These are phyloP conservation scores for Eragrostis nindensis DNA, from an alignment of 176 grass and related monocot genomes.

Conservation along the genomic window DNA sequence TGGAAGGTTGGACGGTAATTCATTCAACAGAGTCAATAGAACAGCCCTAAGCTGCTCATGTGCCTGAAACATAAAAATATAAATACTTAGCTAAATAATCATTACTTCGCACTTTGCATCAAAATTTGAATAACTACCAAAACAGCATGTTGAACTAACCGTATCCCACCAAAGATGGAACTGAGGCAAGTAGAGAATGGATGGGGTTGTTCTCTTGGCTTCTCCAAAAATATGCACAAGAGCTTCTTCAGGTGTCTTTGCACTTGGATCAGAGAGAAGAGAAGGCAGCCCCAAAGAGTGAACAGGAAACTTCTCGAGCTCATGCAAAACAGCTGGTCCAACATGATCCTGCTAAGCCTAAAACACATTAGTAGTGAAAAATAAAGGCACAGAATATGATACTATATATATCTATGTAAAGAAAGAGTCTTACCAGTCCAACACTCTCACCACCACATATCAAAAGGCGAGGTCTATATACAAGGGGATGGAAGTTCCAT, in stretches of 20 bases:
- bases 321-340: constrained; percentile 96
- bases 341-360: constrained; percentile 88
- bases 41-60: constrained; percentile 94
- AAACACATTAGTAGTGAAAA: constrained; percentile 45
- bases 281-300: constrained; percentile 92
- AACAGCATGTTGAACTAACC: constrained; percentile 61
- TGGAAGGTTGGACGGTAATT: constrained; percentile 90
- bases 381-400: constrained; percentile 17
- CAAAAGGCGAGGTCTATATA: constrained; percentile 94
- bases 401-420: constrained; percentile 12
- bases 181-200: constrained; percentile 95
- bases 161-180: constrained; percentile 99
- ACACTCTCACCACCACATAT: constrained; percentile 80
- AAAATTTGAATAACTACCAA: constrained; percentile 26
- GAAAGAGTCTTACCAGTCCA: constrained; percentile 72
- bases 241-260: constrained; percentile 99
- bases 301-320: constrained; percentile 98
- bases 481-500: constrained; percentile 81
- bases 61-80: constrained; percentile 66
- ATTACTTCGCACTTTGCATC: constrained; percentile 12
- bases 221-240: constrained; percentile 99
- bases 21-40: constrained; percentile 86
- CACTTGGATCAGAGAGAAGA: constrained; percentile 98
- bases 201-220: constrained; percentile 96
- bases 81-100: constrained; percentile 16